These are phyloP conservation scores for Phycomyces nitens DNA, from an alignment of 192 early-diverging fungal species.

Conservation along the genomic window DNA sequence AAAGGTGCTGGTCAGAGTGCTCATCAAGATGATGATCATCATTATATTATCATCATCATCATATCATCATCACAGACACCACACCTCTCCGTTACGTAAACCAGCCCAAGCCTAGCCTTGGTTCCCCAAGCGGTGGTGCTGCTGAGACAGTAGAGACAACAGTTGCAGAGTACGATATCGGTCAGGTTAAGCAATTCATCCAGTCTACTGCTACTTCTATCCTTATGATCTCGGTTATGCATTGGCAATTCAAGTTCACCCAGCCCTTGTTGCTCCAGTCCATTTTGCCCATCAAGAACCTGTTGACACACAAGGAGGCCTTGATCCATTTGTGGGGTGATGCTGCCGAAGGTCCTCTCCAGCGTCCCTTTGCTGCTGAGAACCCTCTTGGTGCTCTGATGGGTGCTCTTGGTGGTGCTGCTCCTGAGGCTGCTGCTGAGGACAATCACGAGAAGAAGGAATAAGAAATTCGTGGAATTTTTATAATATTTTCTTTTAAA, in stretches of 20 bases:
- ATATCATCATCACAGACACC: constrained; percentile 49
- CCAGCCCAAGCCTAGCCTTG: constrained; percentile 52
- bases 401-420: constrained; percentile 30
- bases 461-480: background rate
- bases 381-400: constrained; percentile 63
- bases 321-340: constrained; percentile 80
- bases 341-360: constrained; percentile 71
- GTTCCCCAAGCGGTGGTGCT: constrained; percentile 11
- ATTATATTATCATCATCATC: no score
- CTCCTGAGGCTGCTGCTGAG: constrained; percentile 5
- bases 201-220: constrained; percentile 68
- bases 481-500: no score
- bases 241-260: constrained; percentile 86
- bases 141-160: constrained; percentile 33
- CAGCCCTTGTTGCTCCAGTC: constrained; percentile 88
- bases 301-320: constrained; percentile 68
- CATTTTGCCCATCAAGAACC: constrained; percentile 71
- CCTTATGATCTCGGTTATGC: constrained; percentile 74
- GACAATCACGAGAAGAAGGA: constrained; percentile 1
- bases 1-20: background rate
- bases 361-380: constrained; percentile 80
- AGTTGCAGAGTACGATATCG: constrained; percentile 75
- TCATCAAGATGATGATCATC: background rate
- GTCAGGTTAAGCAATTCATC: constrained; percentile 62
- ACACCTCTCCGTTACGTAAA: constrained; percentile 80